Percentiles rank a stretch among this genome's conserved stretches.
These are phyloP conservation scores for Parachaetomium inaequale DNA, from an alignment of 495 filamentous ascomycete genomes.

Conservation along the genomic window DNA sequence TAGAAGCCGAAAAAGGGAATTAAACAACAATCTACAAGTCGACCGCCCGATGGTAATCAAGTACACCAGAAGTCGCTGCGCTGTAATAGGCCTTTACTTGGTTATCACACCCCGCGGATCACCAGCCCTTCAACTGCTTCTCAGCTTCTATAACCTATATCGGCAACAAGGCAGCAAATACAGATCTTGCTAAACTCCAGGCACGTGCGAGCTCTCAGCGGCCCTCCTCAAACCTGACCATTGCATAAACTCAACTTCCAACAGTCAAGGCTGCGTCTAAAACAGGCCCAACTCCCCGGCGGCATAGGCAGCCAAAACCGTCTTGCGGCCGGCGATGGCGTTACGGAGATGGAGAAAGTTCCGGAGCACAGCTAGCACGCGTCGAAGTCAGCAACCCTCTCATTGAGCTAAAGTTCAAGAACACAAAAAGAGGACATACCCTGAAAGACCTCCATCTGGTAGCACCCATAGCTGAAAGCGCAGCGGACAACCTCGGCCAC, in stretches of 20 bases:
- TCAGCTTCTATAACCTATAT: too few relatives aligned
- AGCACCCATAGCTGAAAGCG: slow-evolving; percentile 5
- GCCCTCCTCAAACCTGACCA: not conserved
- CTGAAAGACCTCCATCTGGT: slow-evolving; percentile 6
- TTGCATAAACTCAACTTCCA: not conserved
- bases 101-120: too few relatives aligned
- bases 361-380: not conserved
- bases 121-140: too few relatives aligned
- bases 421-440: not conserved
- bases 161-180: too few relatives aligned
- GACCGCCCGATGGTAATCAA: too few relatives aligned
- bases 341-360: slow-evolving; percentile 7
- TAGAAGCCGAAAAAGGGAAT: too few relatives aligned
- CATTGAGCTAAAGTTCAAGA: not conserved
- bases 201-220: not conserved
- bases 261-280: not conserved
- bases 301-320: not conserved
- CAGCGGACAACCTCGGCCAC: slow-evolving; percentile 1
- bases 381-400: not conserved
- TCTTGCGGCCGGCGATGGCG: not conserved
- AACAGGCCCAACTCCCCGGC: not conserved
- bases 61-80: too few relatives aligned
- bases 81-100: too few relatives aligned
- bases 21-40: too few relatives aligned
- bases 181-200: too few relatives aligned